Evolutionary conservation across 352 stramenopile genomes (phyloP).

Genomic region (Phytophthora fragariaefolia): DNA sequence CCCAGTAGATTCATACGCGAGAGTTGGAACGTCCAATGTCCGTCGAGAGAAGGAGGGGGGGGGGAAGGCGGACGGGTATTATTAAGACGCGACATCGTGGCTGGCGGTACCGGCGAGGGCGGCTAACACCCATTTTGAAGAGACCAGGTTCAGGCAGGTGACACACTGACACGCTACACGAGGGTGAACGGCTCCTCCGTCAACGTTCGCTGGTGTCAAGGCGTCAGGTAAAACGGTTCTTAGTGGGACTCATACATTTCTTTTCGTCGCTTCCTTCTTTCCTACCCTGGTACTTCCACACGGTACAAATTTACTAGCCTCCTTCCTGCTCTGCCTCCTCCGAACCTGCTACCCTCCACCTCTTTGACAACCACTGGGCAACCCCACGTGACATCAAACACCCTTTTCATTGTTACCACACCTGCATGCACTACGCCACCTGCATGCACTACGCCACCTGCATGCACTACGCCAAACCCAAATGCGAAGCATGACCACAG

Average conservation of each 20-base stretch:
- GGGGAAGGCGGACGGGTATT: neutral
- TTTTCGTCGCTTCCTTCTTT: constrained; percentile 2
- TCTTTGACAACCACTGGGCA: neutral
- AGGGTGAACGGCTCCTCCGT: too few species aligned
- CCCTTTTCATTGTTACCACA: constrained; percentile 40
- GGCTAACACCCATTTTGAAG: constrained; percentile 4
- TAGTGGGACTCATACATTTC: constrained; percentile 27
- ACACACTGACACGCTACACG: constrained; percentile 3
- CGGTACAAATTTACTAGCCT: constrained; percentile 19
- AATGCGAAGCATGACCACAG: constrained; percentile 5
- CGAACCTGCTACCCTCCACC: neutral
- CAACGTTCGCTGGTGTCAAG: constrained; percentile 5
- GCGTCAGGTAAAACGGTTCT: constrained; percentile 23
- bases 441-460: constrained; percentile 36
- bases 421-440: constrained; percentile 34
- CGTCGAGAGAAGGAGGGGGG: constrained; percentile 1
- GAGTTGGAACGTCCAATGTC: neutral
- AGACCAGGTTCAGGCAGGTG: constrained; percentile 10
- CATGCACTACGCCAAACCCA: constrained; percentile 32
- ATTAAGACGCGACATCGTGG: constrained; percentile 1
- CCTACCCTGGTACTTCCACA: constrained; percentile 30
- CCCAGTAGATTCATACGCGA: constrained; percentile 20
- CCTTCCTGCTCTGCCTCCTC: constrained; percentile 2
- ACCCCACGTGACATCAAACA: constrained; percentile 27
- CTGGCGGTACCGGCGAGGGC: neutral